phyloP scores from a whole-genome alignment of 345 rosid genomes.

The Carallia brachiata region DNA sequence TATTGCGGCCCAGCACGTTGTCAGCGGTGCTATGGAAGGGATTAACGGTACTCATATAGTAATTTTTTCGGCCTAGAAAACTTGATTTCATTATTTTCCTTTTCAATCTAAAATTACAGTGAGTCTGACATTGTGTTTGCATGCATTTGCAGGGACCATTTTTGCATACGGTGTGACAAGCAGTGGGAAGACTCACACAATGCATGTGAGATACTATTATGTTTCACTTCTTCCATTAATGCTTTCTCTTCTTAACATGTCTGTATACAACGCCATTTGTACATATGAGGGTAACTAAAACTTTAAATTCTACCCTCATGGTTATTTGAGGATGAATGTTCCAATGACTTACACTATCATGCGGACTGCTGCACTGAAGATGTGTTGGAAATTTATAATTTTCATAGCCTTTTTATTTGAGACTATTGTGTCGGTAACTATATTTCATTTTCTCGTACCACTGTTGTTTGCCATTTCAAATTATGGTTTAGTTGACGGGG shows the following conservation, averaged over 20 bases:
- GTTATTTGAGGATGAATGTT: no score
- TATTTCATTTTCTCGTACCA: no score
- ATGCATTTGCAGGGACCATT: slow-evolving; percentile 68
- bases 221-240: neutral
- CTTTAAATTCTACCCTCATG: no score
- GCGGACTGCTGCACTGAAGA: neutral
- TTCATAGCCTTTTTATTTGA: neutral
- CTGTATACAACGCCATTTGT: no score
- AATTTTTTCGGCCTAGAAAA: slow-evolving; percentile 14
- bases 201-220: slow-evolving; percentile 75
- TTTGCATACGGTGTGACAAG: slow-evolving; percentile 99
- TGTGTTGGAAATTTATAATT: neutral
- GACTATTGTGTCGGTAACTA: neutral
- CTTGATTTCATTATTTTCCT: slow-evolving; percentile 4
- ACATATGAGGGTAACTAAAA: no score
- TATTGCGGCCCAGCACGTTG: slow-evolving; percentile 95
- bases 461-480: no score
- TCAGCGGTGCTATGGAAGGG: slow-evolving; percentile 96
- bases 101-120: neutral
- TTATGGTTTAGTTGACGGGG: no score
- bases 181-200: slow-evolving; percentile 99
- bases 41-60: slow-evolving; percentile 57
- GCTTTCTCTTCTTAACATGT: neutral
- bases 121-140: slow-evolving; percentile 23
- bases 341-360: no score